phyloP scores from a whole-genome alignment of 2,329 filamentous ascomycete genomes.

The Nemania sp. region DNA sequence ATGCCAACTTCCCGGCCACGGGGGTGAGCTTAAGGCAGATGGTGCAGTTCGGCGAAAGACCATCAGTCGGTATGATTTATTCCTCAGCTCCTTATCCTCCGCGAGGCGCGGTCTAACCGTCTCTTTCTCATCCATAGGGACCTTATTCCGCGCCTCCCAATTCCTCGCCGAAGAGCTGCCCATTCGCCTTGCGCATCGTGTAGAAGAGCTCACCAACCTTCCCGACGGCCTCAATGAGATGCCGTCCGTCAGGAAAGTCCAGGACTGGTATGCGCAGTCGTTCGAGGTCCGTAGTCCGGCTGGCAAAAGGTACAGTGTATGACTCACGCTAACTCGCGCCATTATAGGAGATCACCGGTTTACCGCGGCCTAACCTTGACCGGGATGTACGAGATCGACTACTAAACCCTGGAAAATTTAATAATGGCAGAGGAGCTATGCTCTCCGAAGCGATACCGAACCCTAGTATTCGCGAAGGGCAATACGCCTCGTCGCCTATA shows the following conservation, averaged over 20 bases:
- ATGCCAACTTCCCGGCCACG: constrained; percentile 95
- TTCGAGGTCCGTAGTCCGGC: constrained; percentile 77
- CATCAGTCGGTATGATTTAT: constrained; percentile 78
- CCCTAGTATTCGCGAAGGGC: constrained; percentile 86
- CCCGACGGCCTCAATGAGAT: constrained; percentile 98
- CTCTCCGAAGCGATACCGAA: constrained; percentile 89
- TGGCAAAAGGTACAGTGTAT: constrained; percentile 40
- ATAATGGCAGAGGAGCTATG: constrained; percentile 68
- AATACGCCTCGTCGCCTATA: constrained; percentile 74
- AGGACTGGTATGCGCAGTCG: constrained; percentile 99
- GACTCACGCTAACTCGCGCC: constrained; percentile 51
- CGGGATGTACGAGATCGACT: constrained; percentile 82
- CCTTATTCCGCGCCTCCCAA: constrained; percentile 95
- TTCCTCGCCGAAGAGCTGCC: constrained; percentile 98
- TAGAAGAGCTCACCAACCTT: constrained; percentile 90
- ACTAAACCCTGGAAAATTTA: constrained; percentile 71
- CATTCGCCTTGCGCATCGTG: constrained; percentile 94
- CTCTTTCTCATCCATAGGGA: constrained; percentile 55
- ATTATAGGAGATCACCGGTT: constrained; percentile 85
- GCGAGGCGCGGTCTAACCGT: constrained; percentile 34
- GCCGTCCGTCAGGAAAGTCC: constrained; percentile 94
- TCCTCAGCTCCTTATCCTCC: constrained; percentile 22
- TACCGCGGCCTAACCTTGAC: constrained; percentile 81
- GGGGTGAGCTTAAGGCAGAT: constrained; percentile 97
- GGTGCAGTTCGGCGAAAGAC: constrained; percentile 97